Conservation (phyloP, 345 rosid genomes). For the Pistacia vera region DNA sequence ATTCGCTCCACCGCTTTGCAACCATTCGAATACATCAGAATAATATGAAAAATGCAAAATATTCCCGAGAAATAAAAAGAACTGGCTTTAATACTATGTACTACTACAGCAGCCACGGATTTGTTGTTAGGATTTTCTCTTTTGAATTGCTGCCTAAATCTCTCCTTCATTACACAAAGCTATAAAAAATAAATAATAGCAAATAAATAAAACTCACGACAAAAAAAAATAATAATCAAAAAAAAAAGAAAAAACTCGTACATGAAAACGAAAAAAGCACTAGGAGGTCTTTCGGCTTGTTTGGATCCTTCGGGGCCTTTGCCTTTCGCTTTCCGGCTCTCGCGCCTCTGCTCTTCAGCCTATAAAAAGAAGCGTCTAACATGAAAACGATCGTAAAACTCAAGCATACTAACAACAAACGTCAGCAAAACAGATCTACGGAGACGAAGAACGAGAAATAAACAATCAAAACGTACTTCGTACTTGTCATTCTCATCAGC, state of each 20-base stretch:
- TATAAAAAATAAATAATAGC: background rate
- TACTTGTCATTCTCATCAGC: constrained; percentile 32
- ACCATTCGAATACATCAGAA: too few relatives aligned
- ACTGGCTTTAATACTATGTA: too few relatives aligned
- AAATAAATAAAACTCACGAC: background rate
- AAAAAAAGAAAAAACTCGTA: constrained; percentile 22
- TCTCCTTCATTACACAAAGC: constrained; percentile 44
- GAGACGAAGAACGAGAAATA: background rate
- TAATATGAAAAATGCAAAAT: background rate
- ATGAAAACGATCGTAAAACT: constrained; percentile 24
- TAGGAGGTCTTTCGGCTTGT: constrained; percentile 88
- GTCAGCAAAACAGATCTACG: background rate
- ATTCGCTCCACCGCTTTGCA: constrained; percentile 80
- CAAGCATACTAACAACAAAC: background rate
- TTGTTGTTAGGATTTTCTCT: constrained; percentile 72
- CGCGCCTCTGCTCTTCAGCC: constrained; percentile 56
- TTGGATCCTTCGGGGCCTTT: constrained; percentile 79
- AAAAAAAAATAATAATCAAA: background rate
- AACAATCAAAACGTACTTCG: constrained; percentile 34
- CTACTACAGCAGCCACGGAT: constrained; percentile 80
- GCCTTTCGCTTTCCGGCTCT: constrained; percentile 44
- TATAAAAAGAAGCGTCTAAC: constrained; percentile 19
- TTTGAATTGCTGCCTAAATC: constrained; percentile 68
- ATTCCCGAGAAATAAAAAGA: too few relatives aligned
- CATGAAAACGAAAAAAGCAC: constrained; percentile 91